Base-by-base conservation (phyloP, 2,329 filamentous ascomycete species). In the Cladosporium sp. region DNA sequence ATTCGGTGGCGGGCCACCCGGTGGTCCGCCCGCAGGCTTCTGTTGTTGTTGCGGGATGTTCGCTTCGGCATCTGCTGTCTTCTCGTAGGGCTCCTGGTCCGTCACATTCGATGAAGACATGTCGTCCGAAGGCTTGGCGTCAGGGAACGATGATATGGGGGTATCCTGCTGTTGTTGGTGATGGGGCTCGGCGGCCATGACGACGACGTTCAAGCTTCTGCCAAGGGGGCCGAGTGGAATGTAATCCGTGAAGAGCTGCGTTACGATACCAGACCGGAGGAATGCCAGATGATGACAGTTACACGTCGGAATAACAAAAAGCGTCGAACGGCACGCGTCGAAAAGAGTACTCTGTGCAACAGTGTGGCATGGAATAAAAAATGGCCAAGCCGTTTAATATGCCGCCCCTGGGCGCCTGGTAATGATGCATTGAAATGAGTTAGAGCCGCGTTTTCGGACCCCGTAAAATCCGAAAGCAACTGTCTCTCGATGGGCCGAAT, bases 1-100 rank as follows among this genome's bases (percentile, higher is more conserved):
- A 72, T 83, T 66, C 0, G 80, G 80, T 29, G 66, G 65, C 53
- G 70, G 67, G 18, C 68, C 68, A 55, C 80, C 77, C 33, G 70
- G 49, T 7, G 69, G 69, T 29, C 67, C 68, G 56, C 44, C 56
- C 23, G 44, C 31, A 28, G 64, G 59, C n/a, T 62, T 65, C 46
- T 55, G 61, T 49, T 62, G 58, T 44, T 60, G 57, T 55, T 44
- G 61, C 23, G 26, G 35, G 14, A 56, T 28, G n/a, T 49, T 49
- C 16, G 62, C 62, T 35, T 65, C 62, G 37, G 62, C 62, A 21
- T 65, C 62, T 18, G 35, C 62, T 16, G 53, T 29, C 40, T 56
- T 58, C 26, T 64, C 62, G 12, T 35, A 29, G 28, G 62, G 53
- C 53, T 65, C 55, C 5, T 28, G 52, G 26, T 56, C 33, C 21